Conservation (phyloP, 768 basidiomycete genomes). For the Galerina marginata region DNA sequence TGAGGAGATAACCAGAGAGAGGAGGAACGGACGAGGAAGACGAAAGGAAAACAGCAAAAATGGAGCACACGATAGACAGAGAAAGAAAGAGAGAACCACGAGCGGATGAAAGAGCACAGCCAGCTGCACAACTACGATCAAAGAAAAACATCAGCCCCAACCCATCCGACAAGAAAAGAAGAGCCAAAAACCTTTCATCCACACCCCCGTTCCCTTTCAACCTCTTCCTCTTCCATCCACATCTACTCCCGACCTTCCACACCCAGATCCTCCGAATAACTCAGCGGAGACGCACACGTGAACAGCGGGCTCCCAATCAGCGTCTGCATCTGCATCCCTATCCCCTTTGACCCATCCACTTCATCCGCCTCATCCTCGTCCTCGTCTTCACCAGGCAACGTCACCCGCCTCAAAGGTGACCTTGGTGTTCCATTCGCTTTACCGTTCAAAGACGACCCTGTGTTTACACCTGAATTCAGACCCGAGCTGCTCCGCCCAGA, state of each 20-base stretch:
- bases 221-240: conserved; percentile 7
- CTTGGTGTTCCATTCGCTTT: conserved; percentile 16
- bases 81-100: too few species aligned
- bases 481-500: background rate
- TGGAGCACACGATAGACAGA: too few species aligned
- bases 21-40: too few species aligned
- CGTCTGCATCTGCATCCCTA: conserved; percentile 15
- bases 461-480: background rate
- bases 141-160: conserved; percentile 12
- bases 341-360: background rate
- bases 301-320: conserved; percentile 23
- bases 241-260: too few species aligned
- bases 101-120: too few species aligned
- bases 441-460: background rate
- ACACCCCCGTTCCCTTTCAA: background rate
- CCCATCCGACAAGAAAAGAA: conserved; percentile 7
- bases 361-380: conserved; percentile 11
- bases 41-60: too few species aligned
- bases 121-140: too few species aligned
- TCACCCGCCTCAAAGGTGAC: conserved; percentile 27
- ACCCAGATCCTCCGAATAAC: conserved; percentile 2
- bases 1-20: too few species aligned
- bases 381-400: conserved; percentile 20
- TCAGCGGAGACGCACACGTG: conserved; percentile 21
- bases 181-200: background rate